These are phyloP conservation scores for Colletotrichum sojae DNA, from an alignment of 2,329 filamentous ascomycete genomes.

Conservation along the genomic window DNA sequence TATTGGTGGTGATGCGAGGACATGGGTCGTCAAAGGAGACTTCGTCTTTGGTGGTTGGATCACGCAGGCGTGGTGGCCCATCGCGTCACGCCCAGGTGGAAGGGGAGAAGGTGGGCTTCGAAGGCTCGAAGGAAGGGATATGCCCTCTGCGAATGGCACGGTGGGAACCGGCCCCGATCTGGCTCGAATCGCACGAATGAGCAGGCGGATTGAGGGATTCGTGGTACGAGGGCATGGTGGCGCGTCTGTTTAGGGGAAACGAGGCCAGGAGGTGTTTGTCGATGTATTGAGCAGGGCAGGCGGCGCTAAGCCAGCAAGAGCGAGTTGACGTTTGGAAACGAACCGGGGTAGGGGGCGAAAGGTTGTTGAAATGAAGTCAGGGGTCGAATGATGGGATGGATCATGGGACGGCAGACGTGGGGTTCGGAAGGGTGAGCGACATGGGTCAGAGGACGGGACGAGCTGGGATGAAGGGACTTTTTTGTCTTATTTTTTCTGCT, in stretches of 20 bases:
- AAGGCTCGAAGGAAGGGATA: not conserved
- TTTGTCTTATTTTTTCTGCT: constrained; percentile 15
- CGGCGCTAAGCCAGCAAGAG: constrained; percentile 14
- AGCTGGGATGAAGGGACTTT: constrained; percentile 13
- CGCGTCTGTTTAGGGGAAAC: constrained; percentile 33
- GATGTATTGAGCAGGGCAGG: constrained; percentile 8
- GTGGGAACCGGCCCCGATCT: constrained; percentile 14
- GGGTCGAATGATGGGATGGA: constrained; percentile 17
- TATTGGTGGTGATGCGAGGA: constrained; percentile 1
- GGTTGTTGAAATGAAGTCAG: constrained; percentile 32
- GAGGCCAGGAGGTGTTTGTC: constrained; percentile 28
- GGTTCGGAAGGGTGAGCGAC: constrained; percentile 10
- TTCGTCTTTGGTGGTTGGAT: constrained; percentile 1
- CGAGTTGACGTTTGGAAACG: constrained; percentile 33
- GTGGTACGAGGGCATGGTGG: constrained; percentile 22
- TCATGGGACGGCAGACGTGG: constrained; percentile 21
- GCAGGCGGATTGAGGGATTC: not conserved
- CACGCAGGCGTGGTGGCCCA: not conserved
- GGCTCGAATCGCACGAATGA: constrained; percentile 28
- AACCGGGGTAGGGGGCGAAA: not conserved
- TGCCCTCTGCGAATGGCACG: not conserved
- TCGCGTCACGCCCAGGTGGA: constrained; percentile 7
- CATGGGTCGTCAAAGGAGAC: not conserved
- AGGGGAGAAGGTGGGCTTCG: not conserved
- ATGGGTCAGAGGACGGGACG: constrained; percentile 12